A percentile compares a stretch with the other conserved stretches of the same genome.
Conservation (phyloP, 495 filamentous ascomycete species). For the Trichoderma virens region DNA sequence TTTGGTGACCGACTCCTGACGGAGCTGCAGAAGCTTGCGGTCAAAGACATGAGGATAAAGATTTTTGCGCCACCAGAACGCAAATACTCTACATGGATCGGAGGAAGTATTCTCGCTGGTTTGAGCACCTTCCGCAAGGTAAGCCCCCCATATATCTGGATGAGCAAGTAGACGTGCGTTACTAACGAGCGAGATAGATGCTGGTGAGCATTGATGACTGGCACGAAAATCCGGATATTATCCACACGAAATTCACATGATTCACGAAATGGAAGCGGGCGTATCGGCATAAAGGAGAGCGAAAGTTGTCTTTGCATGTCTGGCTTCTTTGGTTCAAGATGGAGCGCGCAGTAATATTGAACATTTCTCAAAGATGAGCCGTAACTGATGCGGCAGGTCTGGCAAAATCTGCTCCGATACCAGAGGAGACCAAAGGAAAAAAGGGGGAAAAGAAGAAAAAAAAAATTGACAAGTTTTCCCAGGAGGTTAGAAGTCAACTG, state of each 20-base stretch:
- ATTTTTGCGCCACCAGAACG: slow-evolving; percentile 96
- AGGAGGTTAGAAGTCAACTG: neutral
- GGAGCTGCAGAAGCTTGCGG: slow-evolving; percentile 86
- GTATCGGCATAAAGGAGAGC: slow-evolving; percentile 1
- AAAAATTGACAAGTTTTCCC: neutral
- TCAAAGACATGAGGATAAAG: slow-evolving; percentile 98
- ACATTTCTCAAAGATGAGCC: neutral
- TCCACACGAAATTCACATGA: slow-evolving; percentile 92
- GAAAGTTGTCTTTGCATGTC: slow-evolving; percentile 5
- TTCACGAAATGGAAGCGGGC: slow-evolving; percentile 6
- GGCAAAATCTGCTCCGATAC: neutral
- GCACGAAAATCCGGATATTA: slow-evolving; percentile 98
- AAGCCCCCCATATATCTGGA: slow-evolving; percentile 16
- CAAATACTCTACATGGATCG: slow-evolving; percentile 98
- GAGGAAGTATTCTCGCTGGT: slow-evolving; percentile 93
- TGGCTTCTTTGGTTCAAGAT: neutral
- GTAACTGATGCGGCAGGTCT: neutral
- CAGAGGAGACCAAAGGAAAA: neutral
- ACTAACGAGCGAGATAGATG: slow-evolving; percentile 57
- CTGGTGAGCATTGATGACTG: slow-evolving; percentile 98
- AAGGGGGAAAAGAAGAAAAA: neutral
- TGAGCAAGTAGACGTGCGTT: neutral
- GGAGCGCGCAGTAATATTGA: neutral
- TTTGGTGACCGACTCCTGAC: slow-evolving; percentile 91
- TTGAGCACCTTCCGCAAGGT: slow-evolving; percentile 98